Evolutionary conservation across 75 land plant genomes (phyloP).

Genomic region (Cupressus sempervirens): DNA sequence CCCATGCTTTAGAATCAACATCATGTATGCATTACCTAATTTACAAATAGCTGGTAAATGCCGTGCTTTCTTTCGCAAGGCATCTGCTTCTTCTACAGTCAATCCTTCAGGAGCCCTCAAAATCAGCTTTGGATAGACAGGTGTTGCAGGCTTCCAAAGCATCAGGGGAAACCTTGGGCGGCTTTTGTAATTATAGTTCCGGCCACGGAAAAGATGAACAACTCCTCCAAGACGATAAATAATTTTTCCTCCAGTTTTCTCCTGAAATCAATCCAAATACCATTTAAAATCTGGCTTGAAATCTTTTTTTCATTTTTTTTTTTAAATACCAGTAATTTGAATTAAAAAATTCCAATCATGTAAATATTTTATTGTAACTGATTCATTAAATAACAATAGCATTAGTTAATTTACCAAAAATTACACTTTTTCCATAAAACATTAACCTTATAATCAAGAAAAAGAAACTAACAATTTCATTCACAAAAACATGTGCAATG

Average conservation of each 20-base stretch:
- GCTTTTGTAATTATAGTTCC: constrained; percentile 77
- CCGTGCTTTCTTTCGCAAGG: constrained; percentile 61
- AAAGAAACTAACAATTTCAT: too few relatives aligned
- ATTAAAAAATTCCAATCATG: too few relatives aligned
- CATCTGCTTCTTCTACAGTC: constrained; percentile 64
- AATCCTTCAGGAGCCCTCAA: constrained; percentile 71
- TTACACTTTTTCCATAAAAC: too few relatives aligned
- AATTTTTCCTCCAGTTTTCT: constrained; percentile 81
- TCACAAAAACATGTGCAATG: too few relatives aligned
- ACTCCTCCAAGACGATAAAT: constrained; percentile 74
- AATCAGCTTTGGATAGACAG: constrained; percentile 81
- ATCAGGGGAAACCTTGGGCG: constrained; percentile 83
- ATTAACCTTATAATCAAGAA: too few relatives aligned
- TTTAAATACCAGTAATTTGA: too few relatives aligned
- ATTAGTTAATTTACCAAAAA: too few relatives aligned
- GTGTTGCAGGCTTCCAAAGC: constrained; percentile 89
- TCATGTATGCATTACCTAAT: constrained; percentile 16
- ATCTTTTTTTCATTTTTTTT: neutral
- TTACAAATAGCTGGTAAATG: constrained; percentile 63
- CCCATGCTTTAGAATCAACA: neutral
- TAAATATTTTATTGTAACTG: too few relatives aligned
- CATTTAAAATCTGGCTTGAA: neutral
- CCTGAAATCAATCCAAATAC: constrained; percentile 43
- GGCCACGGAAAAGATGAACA: constrained; percentile 74
- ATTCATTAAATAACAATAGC: too few relatives aligned